These are phyloP conservation scores for Kluyveromyces sp. DNA, from an alignment of 1,139 yeast species.

Conservation along the genomic window DNA sequence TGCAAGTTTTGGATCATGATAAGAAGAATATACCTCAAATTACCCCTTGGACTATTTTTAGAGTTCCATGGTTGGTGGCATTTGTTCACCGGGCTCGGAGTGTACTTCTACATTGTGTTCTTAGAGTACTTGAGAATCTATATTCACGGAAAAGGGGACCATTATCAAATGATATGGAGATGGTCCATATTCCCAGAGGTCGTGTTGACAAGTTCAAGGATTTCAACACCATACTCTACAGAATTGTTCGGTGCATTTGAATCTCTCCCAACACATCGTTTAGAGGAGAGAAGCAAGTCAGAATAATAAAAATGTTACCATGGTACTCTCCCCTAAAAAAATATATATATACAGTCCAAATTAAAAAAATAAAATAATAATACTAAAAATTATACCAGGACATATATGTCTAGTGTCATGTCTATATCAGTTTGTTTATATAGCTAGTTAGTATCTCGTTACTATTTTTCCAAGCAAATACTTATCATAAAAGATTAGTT, in stretches of 20 bases:
- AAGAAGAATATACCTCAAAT: slow-evolving; percentile 62
- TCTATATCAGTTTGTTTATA: no score
- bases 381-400: no score
- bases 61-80: slow-evolving; percentile 99
- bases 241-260: slow-evolving; percentile 18
- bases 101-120: slow-evolving; percentile 55
- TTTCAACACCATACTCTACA: slow-evolving; percentile 22
- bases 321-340: no score
- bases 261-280: neutral
- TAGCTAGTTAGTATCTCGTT: no score
- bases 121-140: slow-evolving; percentile 61
- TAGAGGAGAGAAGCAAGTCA: neutral
- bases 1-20: slow-evolving; percentile 57
- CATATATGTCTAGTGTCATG: no score
- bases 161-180: slow-evolving; percentile 47
- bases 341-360: no score
- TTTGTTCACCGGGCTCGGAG: slow-evolving; percentile 74
- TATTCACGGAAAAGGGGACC: slow-evolving; percentile 44
- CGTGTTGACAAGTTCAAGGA: slow-evolving; percentile 17
- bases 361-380: no score
- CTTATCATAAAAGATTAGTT: no score
- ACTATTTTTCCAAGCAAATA: no score
- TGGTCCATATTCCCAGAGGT: slow-evolving; percentile 43
- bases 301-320: neutral
- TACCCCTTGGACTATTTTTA: slow-evolving; percentile 80